Evolutionary conservation across 2,329 filamentous ascomycete species (phyloP), one percentile per base, ranked within the genome.

Genomic region (Penicillium concentricum): DNA sequence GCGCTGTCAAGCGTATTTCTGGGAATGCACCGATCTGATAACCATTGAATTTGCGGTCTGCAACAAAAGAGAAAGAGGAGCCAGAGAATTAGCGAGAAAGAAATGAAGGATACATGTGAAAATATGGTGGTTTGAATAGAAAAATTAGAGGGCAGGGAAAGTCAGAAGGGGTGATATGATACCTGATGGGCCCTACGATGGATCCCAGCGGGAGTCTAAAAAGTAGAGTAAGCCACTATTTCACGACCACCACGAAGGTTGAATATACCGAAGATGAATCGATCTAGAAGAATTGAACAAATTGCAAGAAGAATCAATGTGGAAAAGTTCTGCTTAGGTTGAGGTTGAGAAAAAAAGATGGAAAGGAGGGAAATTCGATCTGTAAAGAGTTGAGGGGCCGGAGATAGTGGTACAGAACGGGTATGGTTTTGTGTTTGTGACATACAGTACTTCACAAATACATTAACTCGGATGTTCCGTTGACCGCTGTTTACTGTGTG

Each of bases 1-100:
- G 69, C 58, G 63, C 61, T 56, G 65, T 56, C 58, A 61, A 48
- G 70, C 69, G 71, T 73, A 73, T 64, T 67, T 71, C 66, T 71
- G 66, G 71, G 71, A 66, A 72, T 71, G 67, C 62, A 65, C 55
- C 54, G 56, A 52, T 38, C 44, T 52, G 59, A 56, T 57, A 57
- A 54, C 51, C 55, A 54, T 57, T 57, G 54, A 56, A 48, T 49
- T 38, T 54, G 51, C 39, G 44, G 45, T 51, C 52, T 58, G 45
- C 13, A 15, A 20, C 55, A 38, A 38, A 43, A 42, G 9, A 30
- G 26, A 34, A 47, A n/a, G 13, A 12, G 20, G 9, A 26, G 13
- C 24, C 9, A 41, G n/a, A 1, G 9, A 22, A 28, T 20, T n/a
- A 41, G 10, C 9, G 10, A 35, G 15, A 42, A n/a, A 41, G 49